phyloP scores from a whole-genome alignment of 2,329 filamentous ascomycete species.

The Emergomyces orientalis region DNA sequence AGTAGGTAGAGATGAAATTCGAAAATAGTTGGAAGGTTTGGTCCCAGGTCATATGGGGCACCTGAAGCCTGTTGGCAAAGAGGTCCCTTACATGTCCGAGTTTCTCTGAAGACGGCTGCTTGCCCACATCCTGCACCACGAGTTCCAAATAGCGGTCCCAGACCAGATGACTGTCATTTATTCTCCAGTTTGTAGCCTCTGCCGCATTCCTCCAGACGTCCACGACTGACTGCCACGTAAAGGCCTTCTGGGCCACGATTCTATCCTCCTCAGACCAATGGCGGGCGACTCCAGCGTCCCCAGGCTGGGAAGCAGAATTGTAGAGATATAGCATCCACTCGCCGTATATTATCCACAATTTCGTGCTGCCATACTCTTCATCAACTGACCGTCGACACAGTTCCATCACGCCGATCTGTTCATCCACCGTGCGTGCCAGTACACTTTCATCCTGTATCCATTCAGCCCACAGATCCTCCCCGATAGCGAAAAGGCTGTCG shows the following conservation, averaged over 20 bases:
- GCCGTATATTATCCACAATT: slow-evolving; percentile 53
- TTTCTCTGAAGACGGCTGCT: slow-evolving; percentile 40
- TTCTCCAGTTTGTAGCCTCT: slow-evolving; percentile 49
- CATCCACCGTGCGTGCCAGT: slow-evolving; percentile 47
- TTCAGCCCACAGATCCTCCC: slow-evolving; percentile 54
- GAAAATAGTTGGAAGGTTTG: slow-evolving; percentile 52
- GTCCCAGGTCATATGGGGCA: slow-evolving; percentile 52
- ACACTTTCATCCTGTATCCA: slow-evolving; percentile 55
- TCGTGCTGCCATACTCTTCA: slow-evolving; percentile 53
- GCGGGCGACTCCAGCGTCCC: slow-evolving; percentile 27
- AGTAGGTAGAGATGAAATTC: slow-evolving; percentile 49
- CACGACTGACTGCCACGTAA: slow-evolving; percentile 47
- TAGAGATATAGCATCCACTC: slow-evolving; percentile 52
- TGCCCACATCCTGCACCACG: slow-evolving; percentile 44
- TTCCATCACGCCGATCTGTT: slow-evolving; percentile 51
- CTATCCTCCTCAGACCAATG: slow-evolving; percentile 49
- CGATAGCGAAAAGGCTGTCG: slow-evolving; percentile 53
- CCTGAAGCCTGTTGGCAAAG: slow-evolving; percentile 47
- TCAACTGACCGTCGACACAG: slow-evolving; percentile 50
- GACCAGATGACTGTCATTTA: slow-evolving; percentile 52
- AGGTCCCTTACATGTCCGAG: slow-evolving; percentile 41
- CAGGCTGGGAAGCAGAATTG: slow-evolving; percentile 36
- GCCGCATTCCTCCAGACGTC: slow-evolving; percentile 49
- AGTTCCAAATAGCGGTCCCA: slow-evolving; percentile 54
- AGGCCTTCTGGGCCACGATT: slow-evolving; percentile 49